Conservation (phyloP, 352 stramenopile species). For the Phytopythium vexans region DNA sequence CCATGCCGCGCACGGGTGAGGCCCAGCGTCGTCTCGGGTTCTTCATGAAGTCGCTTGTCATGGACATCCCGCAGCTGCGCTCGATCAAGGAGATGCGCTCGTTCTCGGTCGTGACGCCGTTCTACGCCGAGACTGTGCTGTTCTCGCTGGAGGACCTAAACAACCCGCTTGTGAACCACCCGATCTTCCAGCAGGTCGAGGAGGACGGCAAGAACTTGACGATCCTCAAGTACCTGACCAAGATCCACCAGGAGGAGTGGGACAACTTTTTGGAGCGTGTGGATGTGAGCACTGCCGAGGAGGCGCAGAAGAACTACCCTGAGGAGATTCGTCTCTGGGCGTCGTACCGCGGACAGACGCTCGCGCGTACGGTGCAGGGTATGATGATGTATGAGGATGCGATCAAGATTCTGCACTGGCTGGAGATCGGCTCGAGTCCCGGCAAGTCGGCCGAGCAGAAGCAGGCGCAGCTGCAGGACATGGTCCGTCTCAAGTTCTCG, state of each 20-base stretch:
- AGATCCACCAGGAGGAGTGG: conserved; percentile 83
- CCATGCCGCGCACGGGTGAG: conserved; percentile 60
- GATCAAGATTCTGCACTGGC: conserved; percentile 85
- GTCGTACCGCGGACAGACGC: conserved; percentile 77
- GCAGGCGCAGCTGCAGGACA: conserved; percentile 74
- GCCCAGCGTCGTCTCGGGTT: conserved; percentile 76
- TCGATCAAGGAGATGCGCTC: conserved; percentile 85
- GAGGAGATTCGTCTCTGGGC: conserved; percentile 80
- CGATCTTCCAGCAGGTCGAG: conserved; percentile 82
- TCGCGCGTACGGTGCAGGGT: conserved; percentile 73
- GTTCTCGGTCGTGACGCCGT: conserved; percentile 83
- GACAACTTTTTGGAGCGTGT: conserved; percentile 84
- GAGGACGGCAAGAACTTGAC: conserved; percentile 84
- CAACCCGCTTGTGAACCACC: conserved; percentile 79
- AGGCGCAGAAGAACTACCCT: conserved; percentile 66
- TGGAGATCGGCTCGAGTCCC: conserved; percentile 73
- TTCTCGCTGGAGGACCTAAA: conserved; percentile 81
- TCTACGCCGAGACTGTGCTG: conserved; percentile 79
- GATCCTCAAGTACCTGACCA: conserved; percentile 85
- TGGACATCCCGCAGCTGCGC: conserved; percentile 79
- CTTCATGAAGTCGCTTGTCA: conserved; percentile 86
- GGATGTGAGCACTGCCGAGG: conserved; percentile 67
- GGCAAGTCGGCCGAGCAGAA: conserved; percentile 73
- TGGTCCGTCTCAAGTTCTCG: conserved; percentile 85
- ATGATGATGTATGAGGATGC: conserved; percentile 89